These are phyloP conservation scores for Boletus vermiculosoides DNA, from an alignment of 768 basidiomycete species.

Conservation along the genomic window DNA sequence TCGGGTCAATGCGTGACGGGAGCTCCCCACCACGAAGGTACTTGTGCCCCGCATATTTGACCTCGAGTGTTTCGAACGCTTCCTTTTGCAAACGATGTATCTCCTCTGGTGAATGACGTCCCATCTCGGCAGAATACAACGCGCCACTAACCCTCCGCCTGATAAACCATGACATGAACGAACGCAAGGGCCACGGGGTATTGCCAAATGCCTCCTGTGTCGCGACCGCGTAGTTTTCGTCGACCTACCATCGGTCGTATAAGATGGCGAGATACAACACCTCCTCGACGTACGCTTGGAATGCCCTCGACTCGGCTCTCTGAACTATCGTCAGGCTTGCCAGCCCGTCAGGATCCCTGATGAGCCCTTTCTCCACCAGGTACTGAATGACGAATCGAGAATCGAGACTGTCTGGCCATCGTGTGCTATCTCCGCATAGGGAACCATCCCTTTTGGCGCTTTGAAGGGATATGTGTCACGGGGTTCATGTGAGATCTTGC, in stretches of 20 bases:
- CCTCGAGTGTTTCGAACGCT: constrained; percentile 30
- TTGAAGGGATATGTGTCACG: constrained; percentile 21
- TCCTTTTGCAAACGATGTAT: constrained; percentile 30
- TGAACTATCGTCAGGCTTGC: constrained; percentile 17
- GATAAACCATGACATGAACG: neutral
- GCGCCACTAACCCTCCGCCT: neutral
- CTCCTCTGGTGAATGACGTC: constrained; percentile 32
- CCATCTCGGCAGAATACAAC: constrained; percentile 26
- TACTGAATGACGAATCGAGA: neutral
- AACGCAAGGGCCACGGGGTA: neutral
- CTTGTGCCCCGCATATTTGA: constrained; percentile 20
- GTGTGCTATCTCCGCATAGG: constrained; percentile 30
- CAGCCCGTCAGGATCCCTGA: constrained; percentile 27
- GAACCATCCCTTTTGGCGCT: constrained; percentile 33
- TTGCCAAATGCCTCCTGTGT: neutral
- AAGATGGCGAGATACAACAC: neutral
- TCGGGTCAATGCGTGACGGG: constrained; percentile 31
- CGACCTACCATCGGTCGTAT: neutral
- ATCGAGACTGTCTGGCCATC: constrained; percentile 7
- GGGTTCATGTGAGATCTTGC: constrained; percentile 21
- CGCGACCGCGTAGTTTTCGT: neutral
- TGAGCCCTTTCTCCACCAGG: constrained; percentile 20
- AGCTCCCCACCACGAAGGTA: constrained; percentile 26
- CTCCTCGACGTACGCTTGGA: neutral
- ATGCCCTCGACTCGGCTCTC: neutral